Evolutionary conservation across 148 eudicot species (phyloP), one percentile per base, ranked within the genome.

Genomic region (Chenopodium formosanum): DNA sequence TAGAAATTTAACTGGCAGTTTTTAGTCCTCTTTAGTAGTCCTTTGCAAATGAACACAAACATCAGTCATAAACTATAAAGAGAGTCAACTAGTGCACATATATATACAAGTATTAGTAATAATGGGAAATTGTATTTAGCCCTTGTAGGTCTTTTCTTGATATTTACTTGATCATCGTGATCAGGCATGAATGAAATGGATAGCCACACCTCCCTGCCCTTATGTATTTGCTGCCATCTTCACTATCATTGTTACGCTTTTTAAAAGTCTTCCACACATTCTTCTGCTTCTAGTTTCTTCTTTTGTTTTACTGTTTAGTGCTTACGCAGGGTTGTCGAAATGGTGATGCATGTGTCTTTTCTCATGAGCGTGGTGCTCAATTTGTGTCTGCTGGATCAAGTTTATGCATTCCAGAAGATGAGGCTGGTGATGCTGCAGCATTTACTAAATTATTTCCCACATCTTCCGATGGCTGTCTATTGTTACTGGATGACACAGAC

Each of bases 251-350:
- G 53, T 22, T 22, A 9, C 53, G 17, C 3, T 10, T 23, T 60
- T 13, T 34, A 34, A 10, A 9, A 25, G 74, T 63, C 17, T 46
- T 31, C 31, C n/a, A 29, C 37, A 74, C 29, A 73, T 74, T 62
- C 27, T 48, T 16, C 64, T 81, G 66, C 69, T 73, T 11, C 53
- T 75, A 69, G 75, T 23, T 80, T 72, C 72, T 56, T 34, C 32
- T 23, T 4, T 27, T 46, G 53, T 50, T 13, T 11, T 2, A 50
- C 9, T 50, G 64, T 27, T 73, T 3, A 65, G 68, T 32, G 47
- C 14, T 46, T 86, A 27, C 80, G 80, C 93, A 95, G 98, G 98
- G 98, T 79, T 95, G 98, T 85, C 88, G 94, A 65, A 87, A 90
- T 83, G 98, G 97, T 76, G 93, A 87, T 58, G 77, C 85, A 1